Base-by-base conservation (phyloP, 208 protist genomes). In the Trypanosoma scelopori region DNA sequence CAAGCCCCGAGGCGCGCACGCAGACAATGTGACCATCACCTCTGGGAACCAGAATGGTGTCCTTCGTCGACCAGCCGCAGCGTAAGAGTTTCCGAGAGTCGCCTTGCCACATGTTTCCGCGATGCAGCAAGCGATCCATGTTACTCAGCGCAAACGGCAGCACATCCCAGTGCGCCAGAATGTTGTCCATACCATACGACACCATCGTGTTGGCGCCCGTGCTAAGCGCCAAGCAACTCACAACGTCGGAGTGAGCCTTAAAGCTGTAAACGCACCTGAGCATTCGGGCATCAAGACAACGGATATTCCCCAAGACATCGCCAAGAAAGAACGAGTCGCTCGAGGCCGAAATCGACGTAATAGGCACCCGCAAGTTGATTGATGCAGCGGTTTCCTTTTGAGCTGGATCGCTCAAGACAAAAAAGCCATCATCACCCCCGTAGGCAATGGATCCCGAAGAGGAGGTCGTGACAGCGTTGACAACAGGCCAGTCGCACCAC, bases 341-440 rank as follows among this genome's bases (percentile, higher is more conserved):
- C 2, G 71, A 53, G 12, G 63, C 64, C 0, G 69, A 55, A 20
- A 82, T 28, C 15, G 82, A 75, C 18, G 82, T 91, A 55, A 95
- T 65, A 39, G 89, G 86, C 18, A 74, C 68, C 15, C 71, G 69
- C 15, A 91, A 25, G 45, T 84, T 81, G 42, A 78, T 39, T 27
- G 69, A 52, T 42, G 53, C 53, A 28, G 60, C 3, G 42, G 53
- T 23, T 18, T 68, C 47, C n/a, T 68, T 67, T 57, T 67, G 35
- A 1, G 45, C 15, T 45, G 9, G 16, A 59, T 88, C 82, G 22
- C 53, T 65, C 11, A 74, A 43, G 46, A 84, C 74, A 15, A 95
- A 68, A 64, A 85, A 91, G 27, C 89, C 89, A 59, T 93, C 86
- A 65, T 95, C 89, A 23, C 86, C 89, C 28, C 86, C 89, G 60